phyloP scores from a whole-genome alignment of 139 green algal species.

The Tetraselmis striata region DNA sequence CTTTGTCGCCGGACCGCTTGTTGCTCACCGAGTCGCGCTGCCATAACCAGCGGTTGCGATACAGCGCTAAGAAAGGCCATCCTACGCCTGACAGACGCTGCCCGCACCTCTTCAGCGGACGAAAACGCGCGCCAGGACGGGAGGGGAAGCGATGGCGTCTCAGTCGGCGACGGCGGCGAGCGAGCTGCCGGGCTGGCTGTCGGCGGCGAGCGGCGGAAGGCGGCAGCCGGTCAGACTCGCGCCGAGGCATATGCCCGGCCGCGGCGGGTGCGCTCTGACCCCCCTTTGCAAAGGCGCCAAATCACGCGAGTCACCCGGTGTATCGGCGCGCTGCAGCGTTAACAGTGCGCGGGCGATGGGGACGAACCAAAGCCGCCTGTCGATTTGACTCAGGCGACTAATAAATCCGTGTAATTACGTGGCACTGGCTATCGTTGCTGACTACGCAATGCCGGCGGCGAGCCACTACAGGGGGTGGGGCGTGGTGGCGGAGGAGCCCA shows the following conservation, averaged over 20 bases:
- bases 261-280: background rate
- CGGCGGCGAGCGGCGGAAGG: background rate
- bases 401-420: background rate
- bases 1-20: too few species aligned
- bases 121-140: too few species aligned
- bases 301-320: background rate
- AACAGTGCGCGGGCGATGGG: too few species aligned
- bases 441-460: background rate
- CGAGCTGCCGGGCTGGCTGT: background rate
- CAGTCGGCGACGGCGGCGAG: too few species aligned
- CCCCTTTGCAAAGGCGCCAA: background rate
- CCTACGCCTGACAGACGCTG: too few species aligned
- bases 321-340: background rate
- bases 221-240: background rate
- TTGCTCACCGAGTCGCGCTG: too few species aligned
- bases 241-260: background rate
- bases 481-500: conserved; percentile 26
- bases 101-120: too few species aligned
- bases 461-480: conserved; percentile 6
- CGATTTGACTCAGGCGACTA: too few species aligned
- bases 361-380: too few species aligned
- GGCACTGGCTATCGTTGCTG: background rate
- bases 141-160: too few species aligned
- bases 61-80: too few species aligned
- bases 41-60: too few species aligned